Conservation (phyloP, 768 basidiomycete species). For the Lactarius evosmus region DNA sequence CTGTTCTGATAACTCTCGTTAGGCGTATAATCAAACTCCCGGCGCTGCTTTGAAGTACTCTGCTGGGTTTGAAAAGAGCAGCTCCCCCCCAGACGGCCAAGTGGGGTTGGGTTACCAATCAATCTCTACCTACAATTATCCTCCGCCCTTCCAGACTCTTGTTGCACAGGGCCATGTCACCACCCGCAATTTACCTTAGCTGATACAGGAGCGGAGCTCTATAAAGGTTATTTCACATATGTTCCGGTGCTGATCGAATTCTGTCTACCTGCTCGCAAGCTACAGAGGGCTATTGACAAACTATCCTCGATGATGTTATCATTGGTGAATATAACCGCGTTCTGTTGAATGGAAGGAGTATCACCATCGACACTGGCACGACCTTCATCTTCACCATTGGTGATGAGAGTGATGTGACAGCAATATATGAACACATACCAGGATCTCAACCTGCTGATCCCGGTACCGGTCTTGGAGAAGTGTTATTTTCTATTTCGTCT, state of each 20-base stretch:
- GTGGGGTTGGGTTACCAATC: slow-evolving; percentile 6
- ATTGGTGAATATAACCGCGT: background rate
- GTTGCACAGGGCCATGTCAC: background rate
- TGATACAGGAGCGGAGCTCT: slow-evolving; percentile 12
- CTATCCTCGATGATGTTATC: slow-evolving; percentile 9
- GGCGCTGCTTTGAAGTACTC: slow-evolving; percentile 5
- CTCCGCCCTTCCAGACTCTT: slow-evolving; percentile 7
- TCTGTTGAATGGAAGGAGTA: slow-evolving; percentile 5
- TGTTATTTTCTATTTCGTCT: slow-evolving; percentile 3
- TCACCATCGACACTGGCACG: slow-evolving; percentile 30
- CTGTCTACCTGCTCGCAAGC: background rate
- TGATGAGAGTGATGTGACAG: slow-evolving; percentile 9
- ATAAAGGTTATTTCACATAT: slow-evolving; percentile 6
- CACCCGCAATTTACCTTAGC: background rate
- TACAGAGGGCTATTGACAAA: slow-evolving; percentile 26
- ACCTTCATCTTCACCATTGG: slow-evolving; percentile 29
- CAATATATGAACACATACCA: slow-evolving; percentile 23
- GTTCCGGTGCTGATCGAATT: background rate
- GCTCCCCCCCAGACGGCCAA: slow-evolving; percentile 2
- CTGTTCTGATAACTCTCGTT: background rate
- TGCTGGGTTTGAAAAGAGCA: background rate
- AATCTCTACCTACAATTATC: background rate
- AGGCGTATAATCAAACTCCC: slow-evolving; percentile 8
- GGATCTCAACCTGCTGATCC: slow-evolving; percentile 18
- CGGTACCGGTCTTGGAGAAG: background rate